These are phyloP conservation scores for Lepraria neglecta DNA, from an alignment of 495 filamentous ascomycete species.

Conservation along the genomic window DNA sequence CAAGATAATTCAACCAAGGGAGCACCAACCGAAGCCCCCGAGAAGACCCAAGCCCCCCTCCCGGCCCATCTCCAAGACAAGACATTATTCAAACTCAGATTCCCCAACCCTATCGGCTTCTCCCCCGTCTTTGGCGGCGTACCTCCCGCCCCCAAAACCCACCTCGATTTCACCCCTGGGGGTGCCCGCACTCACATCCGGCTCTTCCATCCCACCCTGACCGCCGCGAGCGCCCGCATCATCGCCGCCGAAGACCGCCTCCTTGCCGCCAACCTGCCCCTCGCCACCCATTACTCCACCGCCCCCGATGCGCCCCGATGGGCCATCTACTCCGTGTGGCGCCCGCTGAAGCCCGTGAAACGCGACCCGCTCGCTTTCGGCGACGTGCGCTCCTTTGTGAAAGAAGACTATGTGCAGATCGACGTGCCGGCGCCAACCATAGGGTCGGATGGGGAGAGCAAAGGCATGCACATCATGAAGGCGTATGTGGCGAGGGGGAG, in stretches of 20 bases:
- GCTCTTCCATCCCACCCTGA: background rate
- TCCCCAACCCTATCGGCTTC: background rate
- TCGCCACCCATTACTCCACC: background rate
- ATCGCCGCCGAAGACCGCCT: conserved; percentile 5
- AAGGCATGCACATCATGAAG: background rate
- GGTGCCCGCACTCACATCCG: conserved; percentile 8
- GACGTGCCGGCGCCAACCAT: conserved; percentile 1
- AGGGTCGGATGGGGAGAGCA: background rate
- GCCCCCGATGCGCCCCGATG: background rate
- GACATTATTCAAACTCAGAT: too few species aligned
- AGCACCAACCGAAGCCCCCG: too few species aligned
- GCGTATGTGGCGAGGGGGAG: background rate
- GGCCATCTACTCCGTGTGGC: conserved; percentile 7
- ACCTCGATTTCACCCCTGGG: conserved; percentile 7
- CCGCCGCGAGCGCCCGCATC: background rate
- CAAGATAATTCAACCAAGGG: background rate
- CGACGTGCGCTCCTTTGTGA: background rate
- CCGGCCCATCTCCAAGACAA: background rate
- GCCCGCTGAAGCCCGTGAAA: conserved; percentile 7
- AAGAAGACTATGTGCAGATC: background rate
- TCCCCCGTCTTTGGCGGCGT: background rate
- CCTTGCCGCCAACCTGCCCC: background rate
- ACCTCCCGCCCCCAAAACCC: conserved; percentile 4
- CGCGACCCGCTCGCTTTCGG: conserved; percentile 6
- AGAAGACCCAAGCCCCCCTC: background rate